Conservation (phyloP, 2,329 filamentous ascomycete genomes). For the Xylaria sp. region DNA sequence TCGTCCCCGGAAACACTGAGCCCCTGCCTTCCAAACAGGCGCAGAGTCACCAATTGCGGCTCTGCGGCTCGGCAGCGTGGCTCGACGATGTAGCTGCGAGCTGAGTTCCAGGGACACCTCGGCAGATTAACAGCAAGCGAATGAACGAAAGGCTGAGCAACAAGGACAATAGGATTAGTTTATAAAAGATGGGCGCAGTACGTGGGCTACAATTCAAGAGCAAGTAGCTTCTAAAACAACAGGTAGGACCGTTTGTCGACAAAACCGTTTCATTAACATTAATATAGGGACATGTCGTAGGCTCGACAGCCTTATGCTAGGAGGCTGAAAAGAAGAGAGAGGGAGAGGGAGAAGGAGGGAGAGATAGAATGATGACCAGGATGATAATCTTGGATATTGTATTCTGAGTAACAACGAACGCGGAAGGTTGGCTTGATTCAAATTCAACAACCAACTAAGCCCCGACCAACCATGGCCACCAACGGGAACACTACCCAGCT, state of each 20-base stretch:
- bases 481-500: conserved; percentile 24
- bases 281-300: conserved; percentile 21
- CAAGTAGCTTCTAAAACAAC: conserved; percentile 12
- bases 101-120: conserved; percentile 8
- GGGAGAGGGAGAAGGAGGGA: neutral
- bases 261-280: conserved; percentile 25
- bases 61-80: conserved; percentile 11
- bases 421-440: conserved; percentile 27
- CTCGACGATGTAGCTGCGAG: conserved; percentile 13
- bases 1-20: conserved; percentile 7
- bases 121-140: neutral
- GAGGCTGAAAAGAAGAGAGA: conserved; percentile 10
- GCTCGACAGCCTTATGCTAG: conserved; percentile 8
- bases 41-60: conserved; percentile 8
- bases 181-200: conserved; percentile 3
- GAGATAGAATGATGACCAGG: neutral
- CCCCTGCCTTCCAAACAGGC: conserved; percentile 16
- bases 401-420: conserved; percentile 16
- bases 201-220: conserved; percentile 12
- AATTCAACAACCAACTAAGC: conserved; percentile 27
- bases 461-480: conserved; percentile 26
- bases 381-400: conserved; percentile 4
- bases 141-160: conserved; percentile 27
- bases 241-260: conserved; percentile 19
- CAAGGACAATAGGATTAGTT: conserved; percentile 9